Evolutionary conservation across 1,284 basidiomycete genomes (phyloP), one percentile per base, ranked within the genome.

Genomic region (Neonothopanus nambi): DNA sequence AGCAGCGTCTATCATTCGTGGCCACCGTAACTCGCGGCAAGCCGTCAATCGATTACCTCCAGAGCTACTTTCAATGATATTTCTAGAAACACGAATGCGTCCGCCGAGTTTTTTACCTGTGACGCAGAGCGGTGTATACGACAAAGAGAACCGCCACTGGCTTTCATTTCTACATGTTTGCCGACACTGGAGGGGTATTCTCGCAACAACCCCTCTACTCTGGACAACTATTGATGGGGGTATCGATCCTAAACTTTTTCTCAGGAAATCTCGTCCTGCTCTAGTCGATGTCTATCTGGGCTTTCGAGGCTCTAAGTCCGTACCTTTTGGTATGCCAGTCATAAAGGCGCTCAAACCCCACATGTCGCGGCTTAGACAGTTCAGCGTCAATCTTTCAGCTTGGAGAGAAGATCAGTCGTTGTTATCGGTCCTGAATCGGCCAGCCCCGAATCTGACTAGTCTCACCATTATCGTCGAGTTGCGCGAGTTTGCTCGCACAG

Each of bases 131-230:
- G 26, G 37, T 15, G 23, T 26, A 13, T 43, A 50, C 15, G 26
- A 23, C 17, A 15, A 40, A 6, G 39, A 50, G 18, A 33, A 33
- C 23, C 42, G 43, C 13, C 39, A 53, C 20, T 60, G 59, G 59
- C 42, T 52, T 20, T 53, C 38, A 8, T 39, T 61, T 12, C 24
- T 57, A 11, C 53, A 57, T 15, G 57, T 61, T 17, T 61, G 59
- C 42, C 50, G 59, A 23, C 59, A 51, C 26, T 61, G 59, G 59
- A 47, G 59, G 38, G 57, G 57, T 24, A 30, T 61, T 7, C 39
- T 56, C 20, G 59, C 57, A 15, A 48, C 40, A 21, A 50, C 40
- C 13, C 55, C 55, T 35, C 12, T 28, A 8, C 40, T 61, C 15
- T 61, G 59, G 59, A 47, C 52, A 5, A 26, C 30, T 11, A 36